These are phyloP conservation scores for Hypoxylon sp. DNA, from an alignment of 2,329 filamentous ascomycete genomes.

Conservation along the genomic window DNA sequence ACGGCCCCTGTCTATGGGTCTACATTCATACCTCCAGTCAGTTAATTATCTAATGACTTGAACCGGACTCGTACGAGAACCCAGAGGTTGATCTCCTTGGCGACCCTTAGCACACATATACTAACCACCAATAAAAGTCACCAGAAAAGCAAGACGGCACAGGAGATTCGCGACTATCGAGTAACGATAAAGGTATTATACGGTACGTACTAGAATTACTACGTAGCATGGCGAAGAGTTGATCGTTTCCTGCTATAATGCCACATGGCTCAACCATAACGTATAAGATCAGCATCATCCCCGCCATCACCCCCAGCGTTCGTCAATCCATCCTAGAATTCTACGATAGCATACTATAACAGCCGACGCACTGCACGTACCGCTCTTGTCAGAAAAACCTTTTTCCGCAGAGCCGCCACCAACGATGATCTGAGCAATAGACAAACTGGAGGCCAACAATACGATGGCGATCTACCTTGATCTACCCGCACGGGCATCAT, in stretches of 20 bases:
- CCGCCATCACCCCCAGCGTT: constrained; percentile 6
- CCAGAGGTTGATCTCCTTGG: constrained; percentile 27
- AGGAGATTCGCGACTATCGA: constrained; percentile 18
- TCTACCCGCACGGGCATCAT: constrained; percentile 35
- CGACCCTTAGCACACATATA: neutral
- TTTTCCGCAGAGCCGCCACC: constrained; percentile 48
- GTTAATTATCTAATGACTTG: constrained; percentile 10
- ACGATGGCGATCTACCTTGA: constrained; percentile 38
- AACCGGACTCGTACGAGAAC: constrained; percentile 31
- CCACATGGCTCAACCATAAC: constrained; percentile 36
- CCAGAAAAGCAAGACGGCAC: neutral
- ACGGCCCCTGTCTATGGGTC: neutral
- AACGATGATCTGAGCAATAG: constrained; percentile 19
- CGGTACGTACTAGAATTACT: neutral
- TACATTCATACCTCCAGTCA: neutral
- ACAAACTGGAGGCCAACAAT: constrained; percentile 20
- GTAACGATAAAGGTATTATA: constrained; percentile 14
- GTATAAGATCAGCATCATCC: constrained; percentile 32
- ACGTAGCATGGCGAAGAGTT: constrained; percentile 12
- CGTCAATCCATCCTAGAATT: constrained; percentile 28
- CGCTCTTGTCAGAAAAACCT: constrained; percentile 31
- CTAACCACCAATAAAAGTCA: constrained; percentile 24
- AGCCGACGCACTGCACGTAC: constrained; percentile 5
- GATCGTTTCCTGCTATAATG: constrained; percentile 35
- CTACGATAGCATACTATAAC: neutral